These are phyloP conservation scores for Rosa lucieae DNA, from an alignment of 306 rosid genomes.

Conservation along the genomic window DNA sequence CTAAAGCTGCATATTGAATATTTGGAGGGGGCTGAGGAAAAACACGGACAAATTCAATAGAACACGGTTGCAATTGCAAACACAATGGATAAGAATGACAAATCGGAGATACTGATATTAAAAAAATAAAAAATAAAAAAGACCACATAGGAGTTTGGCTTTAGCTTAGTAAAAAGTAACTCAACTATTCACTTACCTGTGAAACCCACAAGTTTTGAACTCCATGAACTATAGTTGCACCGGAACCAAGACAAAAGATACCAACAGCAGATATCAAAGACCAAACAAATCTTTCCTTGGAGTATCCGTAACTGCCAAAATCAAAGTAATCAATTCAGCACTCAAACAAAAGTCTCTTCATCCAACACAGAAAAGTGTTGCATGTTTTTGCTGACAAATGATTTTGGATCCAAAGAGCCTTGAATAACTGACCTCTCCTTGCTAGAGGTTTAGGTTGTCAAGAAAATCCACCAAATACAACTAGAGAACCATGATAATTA, in stretches of 20 bases:
- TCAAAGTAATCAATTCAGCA: conserved; percentile 26
- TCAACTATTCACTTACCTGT: conserved; percentile 51
- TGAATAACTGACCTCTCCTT: not conserved
- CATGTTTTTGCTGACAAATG: not conserved
- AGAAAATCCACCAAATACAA: not conserved
- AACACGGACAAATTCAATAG: conserved; percentile 25
- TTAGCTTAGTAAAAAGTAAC: conserved; percentile 6
- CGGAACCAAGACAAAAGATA: conserved; percentile 98
- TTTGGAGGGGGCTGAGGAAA: conserved; percentile 83
- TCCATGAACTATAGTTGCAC: conserved; percentile 92
- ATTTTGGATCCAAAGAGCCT: not conserved
- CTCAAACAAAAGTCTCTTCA: not conserved
- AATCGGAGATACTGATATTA: not conserved
- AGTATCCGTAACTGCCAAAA: conserved; percentile 83
- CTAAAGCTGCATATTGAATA: conserved; percentile 76
- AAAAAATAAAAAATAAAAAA: not conserved
- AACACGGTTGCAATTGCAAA: conserved; percentile 19
- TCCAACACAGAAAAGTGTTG: not conserved
- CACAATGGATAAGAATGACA: conserved; percentile 2
- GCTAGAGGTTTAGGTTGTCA: not conserved
- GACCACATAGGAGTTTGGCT: not conserved
- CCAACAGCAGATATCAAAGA: conserved; percentile 98
- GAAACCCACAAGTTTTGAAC: conserved; percentile 92
- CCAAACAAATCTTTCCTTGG: conserved; percentile 99
- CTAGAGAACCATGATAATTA: not conserved